Evolutionary conservation across 83 land plant genomes (phyloP).

Genomic region (Isoetes engelmannii): DNA sequence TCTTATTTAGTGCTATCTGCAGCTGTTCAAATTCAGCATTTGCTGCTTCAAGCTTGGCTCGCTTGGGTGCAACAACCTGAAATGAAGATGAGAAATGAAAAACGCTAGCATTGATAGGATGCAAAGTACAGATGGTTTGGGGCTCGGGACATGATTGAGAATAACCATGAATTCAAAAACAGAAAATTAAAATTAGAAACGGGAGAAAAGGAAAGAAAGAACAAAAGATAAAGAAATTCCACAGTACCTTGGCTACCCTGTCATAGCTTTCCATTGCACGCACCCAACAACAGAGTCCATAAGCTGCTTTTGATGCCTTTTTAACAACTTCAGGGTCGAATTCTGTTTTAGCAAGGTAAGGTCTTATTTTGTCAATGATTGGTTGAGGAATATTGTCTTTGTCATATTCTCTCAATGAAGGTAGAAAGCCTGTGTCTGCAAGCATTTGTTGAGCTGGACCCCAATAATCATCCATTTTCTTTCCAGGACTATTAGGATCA

Average conservation of each 20-base stretch:
- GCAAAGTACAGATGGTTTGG: neutral
- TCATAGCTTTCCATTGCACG: conserved; percentile 45
- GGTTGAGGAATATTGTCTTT: conserved; percentile 35
- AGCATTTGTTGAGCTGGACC: conserved; percentile 43
- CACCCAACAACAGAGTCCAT: conserved; percentile 44
- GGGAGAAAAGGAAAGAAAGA: neutral
- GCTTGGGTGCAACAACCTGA: conserved; percentile 42
- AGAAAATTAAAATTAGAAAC: neutral
- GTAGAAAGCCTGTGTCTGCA: conserved; percentile 30
- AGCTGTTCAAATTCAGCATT: conserved; percentile 35
- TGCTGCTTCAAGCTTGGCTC: conserved; percentile 37
- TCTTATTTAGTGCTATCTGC: conserved; percentile 28
- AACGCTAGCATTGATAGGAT: neutral
- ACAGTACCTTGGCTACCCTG: conserved; percentile 33
- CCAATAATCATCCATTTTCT: conserved; percentile 40
- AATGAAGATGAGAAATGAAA: neutral
- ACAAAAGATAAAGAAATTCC: neutral
- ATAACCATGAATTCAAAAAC: neutral
- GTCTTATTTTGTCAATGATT: conserved; percentile 25
- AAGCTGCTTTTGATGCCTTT: conserved; percentile 46
- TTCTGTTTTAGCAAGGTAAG: conserved; percentile 27
- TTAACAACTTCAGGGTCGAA: conserved; percentile 39
- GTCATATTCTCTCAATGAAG: conserved; percentile 30
- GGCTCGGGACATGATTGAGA: neutral
- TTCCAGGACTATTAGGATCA: conserved; percentile 38